Percentiles rank a stretch among this genome's conserved stretches.
phyloP scores from a whole-genome alignment of 2,329 filamentous ascomycete species.

The Cadophora gregata region DNA sequence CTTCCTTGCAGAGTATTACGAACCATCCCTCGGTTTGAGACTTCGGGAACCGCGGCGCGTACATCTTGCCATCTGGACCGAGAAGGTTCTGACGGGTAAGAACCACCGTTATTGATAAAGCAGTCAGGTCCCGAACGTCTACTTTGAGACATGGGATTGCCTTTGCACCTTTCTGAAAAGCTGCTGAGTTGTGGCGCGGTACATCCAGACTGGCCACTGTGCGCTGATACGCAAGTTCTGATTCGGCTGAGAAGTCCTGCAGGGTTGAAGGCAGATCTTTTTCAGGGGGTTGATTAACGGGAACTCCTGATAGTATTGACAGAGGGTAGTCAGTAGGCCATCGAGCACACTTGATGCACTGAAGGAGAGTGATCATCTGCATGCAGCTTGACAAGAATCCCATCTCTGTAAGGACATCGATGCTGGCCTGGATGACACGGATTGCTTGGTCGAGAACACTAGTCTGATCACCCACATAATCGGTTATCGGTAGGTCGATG shows the following conservation, averaged over 20 bases:
- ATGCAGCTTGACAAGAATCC: slow-evolving; percentile 78
- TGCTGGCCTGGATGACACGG: slow-evolving; percentile 93
- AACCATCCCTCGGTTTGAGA: slow-evolving; percentile 95
- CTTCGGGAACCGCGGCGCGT: slow-evolving; percentile 89
- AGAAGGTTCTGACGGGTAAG: slow-evolving; percentile 72
- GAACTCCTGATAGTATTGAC: slow-evolving; percentile 79
- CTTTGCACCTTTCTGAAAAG: slow-evolving; percentile 63
- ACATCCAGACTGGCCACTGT: slow-evolving; percentile 60
- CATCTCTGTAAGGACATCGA: slow-evolving; percentile 93
- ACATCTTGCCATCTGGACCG: slow-evolving; percentile 75
- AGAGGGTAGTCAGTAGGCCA: slow-evolving; percentile 86
- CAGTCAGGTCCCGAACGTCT: slow-evolving; percentile 63
- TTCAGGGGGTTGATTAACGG: slow-evolving; percentile 42
- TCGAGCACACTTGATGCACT: slow-evolving; percentile 89
- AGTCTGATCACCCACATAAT: slow-evolving; percentile 94
- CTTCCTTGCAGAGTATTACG: slow-evolving; percentile 72
- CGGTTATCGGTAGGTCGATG: slow-evolving; percentile 89
- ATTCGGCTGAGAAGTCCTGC: slow-evolving; percentile 41
- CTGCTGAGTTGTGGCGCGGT: slow-evolving; percentile 40
- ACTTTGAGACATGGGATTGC: slow-evolving; percentile 74
- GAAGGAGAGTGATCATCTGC: slow-evolving; percentile 83
- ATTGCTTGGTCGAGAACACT: slow-evolving; percentile 94
- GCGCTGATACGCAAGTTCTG: slow-evolving; percentile 45
- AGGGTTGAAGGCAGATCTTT: slow-evolving; percentile 44
- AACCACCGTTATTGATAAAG: slow-evolving; percentile 65